phyloP scores from a whole-genome alignment of 495 filamentous ascomycete species.

The Halenospora varia region DNA sequence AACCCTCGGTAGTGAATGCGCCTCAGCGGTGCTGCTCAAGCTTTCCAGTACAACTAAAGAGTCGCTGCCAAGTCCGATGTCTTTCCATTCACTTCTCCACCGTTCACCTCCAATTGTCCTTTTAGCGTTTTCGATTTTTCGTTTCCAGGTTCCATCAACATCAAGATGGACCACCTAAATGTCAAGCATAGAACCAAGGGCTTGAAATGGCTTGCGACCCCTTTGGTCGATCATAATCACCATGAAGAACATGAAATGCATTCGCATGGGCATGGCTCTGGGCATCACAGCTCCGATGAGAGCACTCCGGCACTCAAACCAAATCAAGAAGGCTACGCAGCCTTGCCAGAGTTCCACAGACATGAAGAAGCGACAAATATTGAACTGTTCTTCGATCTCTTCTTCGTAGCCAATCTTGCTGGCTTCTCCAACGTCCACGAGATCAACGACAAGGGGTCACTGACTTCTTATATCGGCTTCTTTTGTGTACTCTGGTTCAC shows the following conservation, averaged over 20 bases:
- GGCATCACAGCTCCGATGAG: neutral
- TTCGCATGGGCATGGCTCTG: neutral
- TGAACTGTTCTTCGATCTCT: constrained; percentile 66
- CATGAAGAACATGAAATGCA: no score
- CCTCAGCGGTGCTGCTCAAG: neutral
- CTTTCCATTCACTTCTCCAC: no score
- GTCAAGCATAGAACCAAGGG: no score
- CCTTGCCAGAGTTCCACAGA: constrained; percentile 18
- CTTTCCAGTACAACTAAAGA: neutral
- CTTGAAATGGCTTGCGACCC: no score
- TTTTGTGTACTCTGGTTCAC: constrained; percentile 69
- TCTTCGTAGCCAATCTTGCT: constrained; percentile 65
- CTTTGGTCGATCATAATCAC: no score
- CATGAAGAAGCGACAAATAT: constrained; percentile 12
- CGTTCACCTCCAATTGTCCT: no score
- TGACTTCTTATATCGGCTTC: constrained; percentile 54
- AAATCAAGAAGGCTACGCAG: neutral
- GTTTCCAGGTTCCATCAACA: no score
- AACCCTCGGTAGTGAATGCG: neutral
- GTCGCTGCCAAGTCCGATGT: no score
- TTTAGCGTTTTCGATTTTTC: no score
- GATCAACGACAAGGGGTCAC: constrained; percentile 35
- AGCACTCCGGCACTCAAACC: neutral
- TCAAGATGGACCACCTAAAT: no score
- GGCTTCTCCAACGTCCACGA: constrained; percentile 56